Conservation (phyloP, 306 rosid species). For the Vigna mungo region DNA sequence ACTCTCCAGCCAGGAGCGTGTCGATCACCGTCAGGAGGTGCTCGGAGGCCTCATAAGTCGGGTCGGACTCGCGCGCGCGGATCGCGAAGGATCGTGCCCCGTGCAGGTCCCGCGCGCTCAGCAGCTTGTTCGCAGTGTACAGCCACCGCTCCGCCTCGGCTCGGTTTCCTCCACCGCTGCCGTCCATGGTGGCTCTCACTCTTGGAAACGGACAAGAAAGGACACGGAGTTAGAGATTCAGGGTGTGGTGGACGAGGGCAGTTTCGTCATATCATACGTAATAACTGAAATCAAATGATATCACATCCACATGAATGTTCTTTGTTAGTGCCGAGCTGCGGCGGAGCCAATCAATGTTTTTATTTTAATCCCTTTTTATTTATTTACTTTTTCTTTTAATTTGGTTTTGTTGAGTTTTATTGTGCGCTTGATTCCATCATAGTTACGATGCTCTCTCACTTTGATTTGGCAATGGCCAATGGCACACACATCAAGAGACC, state of each 20-base stretch:
- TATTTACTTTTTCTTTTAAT: too few relatives aligned
- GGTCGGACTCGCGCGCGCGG: conserved; percentile 91
- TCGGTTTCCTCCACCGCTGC: conserved; percentile 50
- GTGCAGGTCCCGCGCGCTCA: conserved; percentile 76
- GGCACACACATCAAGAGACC: too few relatives aligned
- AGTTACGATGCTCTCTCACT: not conserved
- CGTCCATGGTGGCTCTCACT: conserved; percentile 43
- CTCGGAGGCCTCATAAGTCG: conserved; percentile 70
- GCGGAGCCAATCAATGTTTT: not conserved
- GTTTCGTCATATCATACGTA: conserved; percentile 33
- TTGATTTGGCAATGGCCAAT: too few relatives aligned
- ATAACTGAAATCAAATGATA: not conserved
- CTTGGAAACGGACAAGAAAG: not conserved
- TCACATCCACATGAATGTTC: not conserved
- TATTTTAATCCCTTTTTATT: not conserved
- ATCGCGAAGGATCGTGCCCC: conserved; percentile 86
- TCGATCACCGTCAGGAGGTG: conserved; percentile 81
- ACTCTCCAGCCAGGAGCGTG: conserved; percentile 72
- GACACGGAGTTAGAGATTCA: not conserved
- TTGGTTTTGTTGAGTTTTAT: too few relatives aligned
- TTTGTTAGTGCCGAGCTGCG: not conserved
- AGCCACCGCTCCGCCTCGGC: conserved; percentile 94
- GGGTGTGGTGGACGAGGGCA: conserved; percentile 9
- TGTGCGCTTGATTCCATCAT: not conserved
- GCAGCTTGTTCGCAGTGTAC: conserved; percentile 80